Evolutionary conservation across 2,329 filamentous ascomycete genomes (phyloP), one percentile per base, ranked within the genome.

Genomic region (Escovopsis weberi): DNA sequence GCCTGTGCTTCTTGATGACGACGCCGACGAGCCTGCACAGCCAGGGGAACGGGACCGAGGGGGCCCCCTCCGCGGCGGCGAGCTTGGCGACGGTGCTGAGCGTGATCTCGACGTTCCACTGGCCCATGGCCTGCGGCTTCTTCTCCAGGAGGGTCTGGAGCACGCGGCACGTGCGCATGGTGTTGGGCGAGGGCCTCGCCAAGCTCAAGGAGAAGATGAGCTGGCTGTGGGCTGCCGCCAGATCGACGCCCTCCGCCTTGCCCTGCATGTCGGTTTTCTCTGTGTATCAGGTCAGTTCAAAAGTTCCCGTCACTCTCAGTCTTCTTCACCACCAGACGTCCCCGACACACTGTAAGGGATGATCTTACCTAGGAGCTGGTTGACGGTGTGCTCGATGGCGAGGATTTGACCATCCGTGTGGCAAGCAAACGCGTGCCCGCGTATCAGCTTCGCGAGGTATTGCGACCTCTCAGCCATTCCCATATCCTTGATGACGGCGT

Each of bases 1-100:
- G 64, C 4, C 77, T 65, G 55, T 80, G 74, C 39, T 74, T 72
- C 52, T 69, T 70, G 53, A 81, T 70, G 33, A 80, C 59, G 19
- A 65, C 59, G 43, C 75, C 72, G 18, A 75, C 59, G 8, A 81
- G 61, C 42, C 65, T 67, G 59, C 69, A 78, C 12, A 74, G 58
- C 53, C 60, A 60, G 2, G 62, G 53, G 51, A 66, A 77, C 0
- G 64, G 56, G 6, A 61, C 57, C 6, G 61, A 54, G 1, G 60
- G 58, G 12, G 53, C 51, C 35, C 33, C 43, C 38, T 26, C 54
- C 48, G 18, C 55, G 44, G 34, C 46, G 26, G 15, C 54, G 50
- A 67, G 39, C 59, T 58, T 40, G 52, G 58, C 47, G 53, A 74
- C 62, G 5, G 61, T 64, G 50, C 62, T 65, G 34, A 78, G 55